phyloP scores from a whole-genome alignment of 345 rosid genomes.

The Gossypium stocksii region DNA sequence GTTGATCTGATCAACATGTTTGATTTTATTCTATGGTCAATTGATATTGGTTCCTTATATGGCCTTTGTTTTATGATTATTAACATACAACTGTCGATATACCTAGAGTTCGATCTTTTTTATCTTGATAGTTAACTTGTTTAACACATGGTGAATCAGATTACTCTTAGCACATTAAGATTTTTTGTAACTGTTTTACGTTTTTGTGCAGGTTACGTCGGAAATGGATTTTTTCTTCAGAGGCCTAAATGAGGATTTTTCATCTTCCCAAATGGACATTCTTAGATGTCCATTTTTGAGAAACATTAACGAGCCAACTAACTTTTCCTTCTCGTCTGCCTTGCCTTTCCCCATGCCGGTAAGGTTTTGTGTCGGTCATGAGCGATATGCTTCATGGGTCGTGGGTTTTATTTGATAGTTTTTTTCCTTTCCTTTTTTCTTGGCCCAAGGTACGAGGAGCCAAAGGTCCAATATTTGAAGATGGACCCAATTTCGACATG shows the following conservation, averaged over 20 bases:
- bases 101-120: neutral
- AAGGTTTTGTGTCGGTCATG: conserved; percentile 20
- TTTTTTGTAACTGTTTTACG: neutral
- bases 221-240: conserved; percentile 58
- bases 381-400: neutral
- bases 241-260: conserved; percentile 45
- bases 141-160: neutral
- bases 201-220: conserved; percentile 28
- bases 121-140: neutral
- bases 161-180: neutral
- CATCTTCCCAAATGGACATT: conserved; percentile 46
- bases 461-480: conserved; percentile 94
- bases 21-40: neutral
- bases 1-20: neutral
- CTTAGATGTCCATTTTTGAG: conserved; percentile 89
- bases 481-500: conserved; percentile 92
- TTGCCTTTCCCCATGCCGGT: conserved; percentile 73
- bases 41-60: neutral
- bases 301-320: conserved; percentile 94
- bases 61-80: neutral
- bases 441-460: conserved; percentile 45
- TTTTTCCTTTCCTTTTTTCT: neutral
- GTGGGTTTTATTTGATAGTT: neutral
- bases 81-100: neutral
- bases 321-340: conserved; percentile 68